These are phyloP conservation scores for Sonneratia caseolaris DNA, from an alignment of 345 rosid genomes.

Conservation along the genomic window DNA sequence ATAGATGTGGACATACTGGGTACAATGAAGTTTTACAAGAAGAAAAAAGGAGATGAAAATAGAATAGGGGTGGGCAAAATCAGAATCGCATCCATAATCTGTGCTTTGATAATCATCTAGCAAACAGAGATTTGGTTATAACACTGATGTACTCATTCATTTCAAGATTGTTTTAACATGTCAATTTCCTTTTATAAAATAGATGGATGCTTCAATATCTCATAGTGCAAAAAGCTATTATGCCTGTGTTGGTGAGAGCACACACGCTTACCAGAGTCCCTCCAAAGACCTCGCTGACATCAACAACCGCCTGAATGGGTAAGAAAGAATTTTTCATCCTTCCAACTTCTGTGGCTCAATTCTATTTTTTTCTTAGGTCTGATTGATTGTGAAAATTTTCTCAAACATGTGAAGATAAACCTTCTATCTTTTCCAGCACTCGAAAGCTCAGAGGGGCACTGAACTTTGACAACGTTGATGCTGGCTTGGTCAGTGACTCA, in stretches of 20 bases:
- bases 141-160: too few relatives aligned
- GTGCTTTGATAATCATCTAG: not conserved
- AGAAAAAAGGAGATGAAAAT: too few relatives aligned
- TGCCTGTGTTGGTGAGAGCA: slow-evolving; percentile 98
- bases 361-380: not conserved
- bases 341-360: not conserved
- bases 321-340: not conserved
- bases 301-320: slow-evolving; percentile 83
- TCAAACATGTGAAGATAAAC: not conserved
- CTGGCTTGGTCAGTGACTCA: slow-evolving; percentile 89
- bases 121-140: too few relatives aligned
- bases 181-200: slow-evolving; percentile 8
- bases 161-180: too few relatives aligned
- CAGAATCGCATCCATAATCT: not conserved
- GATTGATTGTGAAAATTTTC: not conserved
- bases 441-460: slow-evolving; percentile 60
- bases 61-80: not conserved
- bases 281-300: slow-evolving; percentile 88
- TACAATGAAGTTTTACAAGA: too few relatives aligned
- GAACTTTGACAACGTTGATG: slow-evolving; percentile 67
- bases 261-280: slow-evolving; percentile 95
- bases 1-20: too few relatives aligned
- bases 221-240: slow-evolving; percentile 84
- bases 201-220: slow-evolving; percentile 93
- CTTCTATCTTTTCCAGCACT: slow-evolving; percentile 27